Conservation (phyloP, 176 grass and related monocot genomes). For the Pontederia paniculata region DNA sequence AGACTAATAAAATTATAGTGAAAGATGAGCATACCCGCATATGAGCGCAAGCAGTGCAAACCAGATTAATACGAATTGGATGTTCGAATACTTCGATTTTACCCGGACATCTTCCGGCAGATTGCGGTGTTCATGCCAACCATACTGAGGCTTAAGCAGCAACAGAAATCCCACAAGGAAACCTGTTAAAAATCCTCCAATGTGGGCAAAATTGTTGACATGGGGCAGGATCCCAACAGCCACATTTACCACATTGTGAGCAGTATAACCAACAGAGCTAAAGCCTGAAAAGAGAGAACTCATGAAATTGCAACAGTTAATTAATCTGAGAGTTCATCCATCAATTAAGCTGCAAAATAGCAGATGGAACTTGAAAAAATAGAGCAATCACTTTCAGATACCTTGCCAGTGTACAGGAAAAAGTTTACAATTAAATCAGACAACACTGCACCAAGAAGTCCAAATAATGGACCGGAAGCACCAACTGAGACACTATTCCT, state of each 20-base stretch:
- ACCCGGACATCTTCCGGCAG: slow-evolving; percentile 39
- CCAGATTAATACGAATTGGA: slow-evolving; percentile 61
- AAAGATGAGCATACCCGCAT: no score
- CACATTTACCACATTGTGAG: slow-evolving; percentile 65
- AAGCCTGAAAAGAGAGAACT: slow-evolving; percentile 28
- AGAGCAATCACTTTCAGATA: no score
- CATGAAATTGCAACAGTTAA: no score
- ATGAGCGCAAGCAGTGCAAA: no score
- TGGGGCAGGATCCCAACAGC: slow-evolving; percentile 80
- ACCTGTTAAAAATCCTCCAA: slow-evolving; percentile 74
- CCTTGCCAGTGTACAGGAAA: neutral
- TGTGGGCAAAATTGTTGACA: slow-evolving; percentile 89
- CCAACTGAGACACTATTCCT: slow-evolving; percentile 26
- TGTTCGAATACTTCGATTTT: slow-evolving; percentile 42
- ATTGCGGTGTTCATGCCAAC: slow-evolving; percentile 54
- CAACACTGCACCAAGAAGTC: slow-evolving; percentile 4
- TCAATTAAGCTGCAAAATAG: no score
- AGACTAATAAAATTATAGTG: no score
- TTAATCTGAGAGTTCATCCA: no score
- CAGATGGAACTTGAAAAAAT: no score
- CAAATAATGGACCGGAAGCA: slow-evolving; percentile 8
- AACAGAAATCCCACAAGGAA: slow-evolving; percentile 82
- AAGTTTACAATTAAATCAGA: slow-evolving; percentile 1
- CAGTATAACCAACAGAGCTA: slow-evolving; percentile 57
- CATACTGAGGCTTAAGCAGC: slow-evolving; percentile 59